Conservation (phyloP, 345 rosid species). For the Punica granatum region DNA sequence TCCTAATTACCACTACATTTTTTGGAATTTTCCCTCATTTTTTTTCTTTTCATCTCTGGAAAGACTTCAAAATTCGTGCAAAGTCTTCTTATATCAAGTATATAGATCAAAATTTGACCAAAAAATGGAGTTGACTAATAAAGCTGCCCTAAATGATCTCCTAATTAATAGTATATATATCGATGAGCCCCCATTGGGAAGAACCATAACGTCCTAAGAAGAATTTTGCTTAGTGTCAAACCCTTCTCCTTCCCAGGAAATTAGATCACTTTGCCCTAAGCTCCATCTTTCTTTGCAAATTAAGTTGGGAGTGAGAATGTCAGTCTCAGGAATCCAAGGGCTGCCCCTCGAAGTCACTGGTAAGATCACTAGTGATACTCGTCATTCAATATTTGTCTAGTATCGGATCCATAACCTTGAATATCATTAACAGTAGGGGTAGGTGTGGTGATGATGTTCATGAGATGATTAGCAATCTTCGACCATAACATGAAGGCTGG, state of each 20-base stretch:
- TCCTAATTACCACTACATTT: too few relatives aligned
- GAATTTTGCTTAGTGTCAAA: too few relatives aligned
- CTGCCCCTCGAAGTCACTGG: slow-evolving; percentile 51
- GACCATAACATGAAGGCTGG: neutral
- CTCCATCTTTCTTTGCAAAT: neutral
- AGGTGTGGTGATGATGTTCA: too few relatives aligned
- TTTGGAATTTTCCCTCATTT: neutral
- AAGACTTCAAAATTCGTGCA: neutral
- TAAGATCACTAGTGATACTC: slow-evolving; percentile 7
- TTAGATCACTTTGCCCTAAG: too few relatives aligned
- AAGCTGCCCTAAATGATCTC: neutral
- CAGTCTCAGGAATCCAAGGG: slow-evolving; percentile 41
- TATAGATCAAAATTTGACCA: neutral
- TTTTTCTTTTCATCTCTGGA: neutral
- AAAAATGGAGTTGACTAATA: neutral
- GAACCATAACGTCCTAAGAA: too few relatives aligned
- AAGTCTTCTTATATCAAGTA: neutral
- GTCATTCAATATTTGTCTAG: neutral
- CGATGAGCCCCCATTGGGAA: neutral
- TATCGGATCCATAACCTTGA: too few relatives aligned
- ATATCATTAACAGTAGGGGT: too few relatives aligned
- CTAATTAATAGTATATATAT: neutral
- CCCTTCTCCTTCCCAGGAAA: too few relatives aligned
- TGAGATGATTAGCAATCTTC: neutral
- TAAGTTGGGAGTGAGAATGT: slow-evolving; percentile 12